Evolutionary conservation across 352 stramenopile species (phyloP).

Genomic region (Pythium sukuiense): DNA sequence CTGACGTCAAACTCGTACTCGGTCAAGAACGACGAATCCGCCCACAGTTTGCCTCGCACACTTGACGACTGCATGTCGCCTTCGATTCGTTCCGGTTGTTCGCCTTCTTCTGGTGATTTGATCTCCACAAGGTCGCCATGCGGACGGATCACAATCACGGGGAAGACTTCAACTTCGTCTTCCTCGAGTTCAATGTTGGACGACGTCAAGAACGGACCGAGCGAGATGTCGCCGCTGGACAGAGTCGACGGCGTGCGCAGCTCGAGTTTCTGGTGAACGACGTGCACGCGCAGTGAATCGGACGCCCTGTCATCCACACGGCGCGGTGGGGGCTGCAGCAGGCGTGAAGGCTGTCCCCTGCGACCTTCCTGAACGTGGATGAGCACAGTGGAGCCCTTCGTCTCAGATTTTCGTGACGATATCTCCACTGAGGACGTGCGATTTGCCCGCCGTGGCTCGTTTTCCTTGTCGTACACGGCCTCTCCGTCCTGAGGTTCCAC

Average conservation of each 20-base stretch:
- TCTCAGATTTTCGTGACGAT: background rate
- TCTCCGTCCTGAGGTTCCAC: constrained; percentile 6
- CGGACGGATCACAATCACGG: constrained; percentile 55
- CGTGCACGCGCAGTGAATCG: constrained; percentile 31
- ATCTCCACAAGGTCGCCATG: constrained; percentile 35
- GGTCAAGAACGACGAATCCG: constrained; percentile 45
- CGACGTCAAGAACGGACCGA: constrained; percentile 46
- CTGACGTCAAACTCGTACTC: constrained; percentile 64
- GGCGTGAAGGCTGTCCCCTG: constrained; percentile 35
- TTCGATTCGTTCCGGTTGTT: background rate
- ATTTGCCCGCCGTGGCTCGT: constrained; percentile 23
- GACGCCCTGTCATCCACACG: background rate
- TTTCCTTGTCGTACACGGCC: constrained; percentile 24
- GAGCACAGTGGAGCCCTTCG: constrained; percentile 28
- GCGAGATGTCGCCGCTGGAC: constrained; percentile 24
- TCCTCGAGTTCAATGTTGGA: constrained; percentile 52
- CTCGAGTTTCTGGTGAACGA: constrained; percentile 43
- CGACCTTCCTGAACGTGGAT: constrained; percentile 37
- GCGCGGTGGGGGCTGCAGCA: constrained; percentile 20
- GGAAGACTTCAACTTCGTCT: constrained; percentile 67
- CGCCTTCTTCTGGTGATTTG: background rate
- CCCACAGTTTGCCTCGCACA: constrained; percentile 3
- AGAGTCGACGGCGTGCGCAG: constrained; percentile 34
- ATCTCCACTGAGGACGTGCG: background rate
- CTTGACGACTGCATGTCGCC: background rate